Percentiles rank a stretch among this genome's conserved stretches.
These are phyloP conservation scores for Otatea glauca DNA, from an alignment of 176 grass and related monocot genomes.

Conservation along the genomic window DNA sequence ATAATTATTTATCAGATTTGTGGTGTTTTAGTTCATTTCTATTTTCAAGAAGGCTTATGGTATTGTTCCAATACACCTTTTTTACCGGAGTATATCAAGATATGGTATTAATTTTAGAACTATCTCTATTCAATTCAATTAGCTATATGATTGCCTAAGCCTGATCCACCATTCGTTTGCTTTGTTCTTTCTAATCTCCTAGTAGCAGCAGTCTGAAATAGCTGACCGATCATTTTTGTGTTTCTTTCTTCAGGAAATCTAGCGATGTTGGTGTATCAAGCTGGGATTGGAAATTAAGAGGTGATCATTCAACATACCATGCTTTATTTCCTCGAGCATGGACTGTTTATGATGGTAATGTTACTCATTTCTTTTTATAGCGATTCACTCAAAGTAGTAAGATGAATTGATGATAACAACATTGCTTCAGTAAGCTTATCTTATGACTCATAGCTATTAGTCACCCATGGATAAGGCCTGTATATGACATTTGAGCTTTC, in stretches of 20 bases:
- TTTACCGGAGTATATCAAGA: not conserved
- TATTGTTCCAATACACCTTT: constrained; percentile 21
- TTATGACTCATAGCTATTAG: not conserved
- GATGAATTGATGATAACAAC: constrained; percentile 22
- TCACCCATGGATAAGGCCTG: not conserved
- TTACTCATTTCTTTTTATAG: constrained; percentile 25
- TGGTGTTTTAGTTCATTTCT: not conserved
- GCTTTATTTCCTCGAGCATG: constrained; percentile 97
- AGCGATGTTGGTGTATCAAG: constrained; percentile 88
- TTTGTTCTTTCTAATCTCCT: constrained; percentile 37
- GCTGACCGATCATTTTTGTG: not conserved
- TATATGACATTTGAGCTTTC: not conserved
- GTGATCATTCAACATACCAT: constrained; percentile 94
- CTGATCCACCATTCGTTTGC: not conserved
- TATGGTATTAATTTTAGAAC: constrained; percentile 4
- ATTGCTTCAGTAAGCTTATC: constrained; percentile 20
- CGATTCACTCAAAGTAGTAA: not conserved
- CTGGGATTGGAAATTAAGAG: constrained; percentile 96
- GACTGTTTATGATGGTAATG: constrained; percentile 96
- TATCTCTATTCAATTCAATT: constrained; percentile 29
- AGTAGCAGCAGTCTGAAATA: constrained; percentile 2
- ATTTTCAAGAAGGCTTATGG: not conserved
- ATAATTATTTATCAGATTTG: not conserved
- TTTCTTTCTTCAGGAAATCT: constrained; percentile 61
- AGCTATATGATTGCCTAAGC: not conserved